phyloP scores from a whole-genome alignment of 805 yeast species.

The Tetrapisispora pingtungensis region DNA sequence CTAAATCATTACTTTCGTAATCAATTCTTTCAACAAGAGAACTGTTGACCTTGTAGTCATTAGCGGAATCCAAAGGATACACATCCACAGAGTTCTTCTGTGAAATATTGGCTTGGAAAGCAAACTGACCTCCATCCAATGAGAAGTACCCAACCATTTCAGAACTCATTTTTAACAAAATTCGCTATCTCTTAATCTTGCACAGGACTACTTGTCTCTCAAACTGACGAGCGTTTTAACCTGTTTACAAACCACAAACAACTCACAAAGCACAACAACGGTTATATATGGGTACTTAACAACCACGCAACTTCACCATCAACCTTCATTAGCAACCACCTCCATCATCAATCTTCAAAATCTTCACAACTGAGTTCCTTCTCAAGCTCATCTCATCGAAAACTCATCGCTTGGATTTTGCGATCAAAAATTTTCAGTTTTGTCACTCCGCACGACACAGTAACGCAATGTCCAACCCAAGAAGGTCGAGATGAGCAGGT shows the following conservation, averaged over 20 bases:
- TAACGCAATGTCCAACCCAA: too few species aligned
- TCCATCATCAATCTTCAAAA: background rate
- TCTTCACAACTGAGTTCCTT: too few species aligned
- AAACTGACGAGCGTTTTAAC: too few species aligned
- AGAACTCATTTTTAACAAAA: slow-evolving; percentile 12
- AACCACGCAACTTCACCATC: too few species aligned
- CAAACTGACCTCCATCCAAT: slow-evolving; percentile 26
- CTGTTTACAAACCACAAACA: too few species aligned
- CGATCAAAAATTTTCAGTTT: background rate
- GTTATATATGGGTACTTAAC: too few species aligned
- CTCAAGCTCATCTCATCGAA: background rate
- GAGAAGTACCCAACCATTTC: slow-evolving; percentile 21
- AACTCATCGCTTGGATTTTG: background rate
- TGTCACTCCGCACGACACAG: background rate
- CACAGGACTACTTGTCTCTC: too few species aligned
- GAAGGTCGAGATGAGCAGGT: too few species aligned
- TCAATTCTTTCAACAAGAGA: slow-evolving; percentile 24
- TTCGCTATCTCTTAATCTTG: too few species aligned
- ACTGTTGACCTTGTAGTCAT: slow-evolving; percentile 21
- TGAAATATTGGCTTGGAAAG: slow-evolving; percentile 25
- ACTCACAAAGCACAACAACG: too few species aligned
- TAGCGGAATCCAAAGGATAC: slow-evolving; percentile 24
- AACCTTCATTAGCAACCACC: too few species aligned
- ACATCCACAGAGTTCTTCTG: slow-evolving; percentile 29
- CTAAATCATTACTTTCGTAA: slow-evolving; percentile 25